Evolutionary conservation across 2,329 filamentous ascomycete species (phyloP).

Genomic region (Nothopassalora personata): DNA sequence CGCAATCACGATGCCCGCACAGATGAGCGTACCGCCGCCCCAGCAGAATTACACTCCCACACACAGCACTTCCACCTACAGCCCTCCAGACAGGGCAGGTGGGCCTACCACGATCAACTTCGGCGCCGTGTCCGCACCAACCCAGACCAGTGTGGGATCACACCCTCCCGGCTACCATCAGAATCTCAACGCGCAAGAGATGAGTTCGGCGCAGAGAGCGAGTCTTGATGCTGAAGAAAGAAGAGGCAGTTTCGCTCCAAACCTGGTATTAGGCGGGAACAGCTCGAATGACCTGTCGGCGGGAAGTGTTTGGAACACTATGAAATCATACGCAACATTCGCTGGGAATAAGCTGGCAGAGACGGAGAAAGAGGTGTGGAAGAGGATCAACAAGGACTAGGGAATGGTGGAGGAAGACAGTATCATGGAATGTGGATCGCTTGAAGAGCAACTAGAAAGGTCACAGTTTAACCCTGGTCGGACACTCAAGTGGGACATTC

Average conservation of each 20-base stretch:
- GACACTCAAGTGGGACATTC: no score
- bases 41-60: constrained; percentile 35
- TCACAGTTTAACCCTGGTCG: no score
- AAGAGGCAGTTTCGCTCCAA: constrained; percentile 16
- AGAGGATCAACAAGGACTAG: constrained; percentile 35
- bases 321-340: constrained; percentile 39
- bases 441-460: no score
- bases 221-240: constrained; percentile 28
- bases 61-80: constrained; percentile 31
- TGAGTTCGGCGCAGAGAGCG: constrained; percentile 33
- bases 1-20: constrained; percentile 34
- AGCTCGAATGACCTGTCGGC: constrained; percentile 15
- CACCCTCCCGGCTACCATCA: constrained; percentile 48
- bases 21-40: constrained; percentile 39
- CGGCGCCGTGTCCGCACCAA: constrained; percentile 31
- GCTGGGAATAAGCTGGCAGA: constrained; percentile 40
- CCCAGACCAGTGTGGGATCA: constrained; percentile 22
- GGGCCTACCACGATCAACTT: constrained; percentile 37
- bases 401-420: background rate
- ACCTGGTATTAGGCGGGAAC: constrained; percentile 22
- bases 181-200: constrained; percentile 40
- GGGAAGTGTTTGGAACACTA: constrained; percentile 32
- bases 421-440: background rate
- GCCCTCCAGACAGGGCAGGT: constrained; percentile 9
- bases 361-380: constrained; percentile 46